These are phyloP conservation scores for Moniliella sp. DNA, from an alignment of 1,284 basidiomycete species.

Conservation along the genomic window DNA sequence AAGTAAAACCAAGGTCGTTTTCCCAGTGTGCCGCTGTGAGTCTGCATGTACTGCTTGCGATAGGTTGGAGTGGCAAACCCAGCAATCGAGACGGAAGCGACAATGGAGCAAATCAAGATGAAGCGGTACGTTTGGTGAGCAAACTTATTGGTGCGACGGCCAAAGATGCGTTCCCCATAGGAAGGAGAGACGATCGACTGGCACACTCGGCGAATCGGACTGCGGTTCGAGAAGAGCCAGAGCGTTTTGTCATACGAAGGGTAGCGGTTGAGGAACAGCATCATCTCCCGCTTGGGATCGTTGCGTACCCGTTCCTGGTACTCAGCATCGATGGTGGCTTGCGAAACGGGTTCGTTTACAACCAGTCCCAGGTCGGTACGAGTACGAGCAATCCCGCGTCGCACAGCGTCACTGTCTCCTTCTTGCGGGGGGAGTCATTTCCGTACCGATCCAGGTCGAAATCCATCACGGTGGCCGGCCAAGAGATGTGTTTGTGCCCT, in stretches of 20 bases:
- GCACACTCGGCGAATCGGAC: slow-evolving; percentile 51
- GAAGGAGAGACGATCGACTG: slow-evolving; percentile 66
- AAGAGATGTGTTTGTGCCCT: too few relatives aligned
- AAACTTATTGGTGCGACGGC: too few relatives aligned
- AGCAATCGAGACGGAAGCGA: slow-evolving; percentile 65
- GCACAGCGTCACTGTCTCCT: too few relatives aligned
- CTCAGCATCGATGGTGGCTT: slow-evolving; percentile 8
- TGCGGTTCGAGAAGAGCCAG: slow-evolving; percentile 69
- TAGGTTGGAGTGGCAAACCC: slow-evolving; percentile 67
- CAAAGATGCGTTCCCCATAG: slow-evolving; percentile 52
- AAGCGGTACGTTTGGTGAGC: too few relatives aligned
- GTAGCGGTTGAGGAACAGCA: slow-evolving; percentile 68
- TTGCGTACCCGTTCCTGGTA: slow-evolving; percentile 36
- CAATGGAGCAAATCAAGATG: slow-evolving; percentile 58
- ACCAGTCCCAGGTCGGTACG: slow-evolving; percentile 22
- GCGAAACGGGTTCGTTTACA: slow-evolving; percentile 3
- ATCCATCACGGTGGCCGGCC: too few relatives aligned
- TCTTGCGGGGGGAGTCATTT: too few relatives aligned
- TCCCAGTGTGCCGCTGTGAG: slow-evolving; percentile 44
- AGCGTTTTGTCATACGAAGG: slow-evolving; percentile 76
- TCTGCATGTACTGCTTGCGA: slow-evolving; percentile 47
- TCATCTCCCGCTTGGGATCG: slow-evolving; percentile 58
- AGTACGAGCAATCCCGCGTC: slow-evolving; percentile 40
- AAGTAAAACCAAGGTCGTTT: slow-evolving; percentile 95
- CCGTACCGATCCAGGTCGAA: slow-evolving; percentile 43